Base-by-base conservation (phyloP, 176 grass and related monocot genomes). In the Oryza coarctata region DNA sequence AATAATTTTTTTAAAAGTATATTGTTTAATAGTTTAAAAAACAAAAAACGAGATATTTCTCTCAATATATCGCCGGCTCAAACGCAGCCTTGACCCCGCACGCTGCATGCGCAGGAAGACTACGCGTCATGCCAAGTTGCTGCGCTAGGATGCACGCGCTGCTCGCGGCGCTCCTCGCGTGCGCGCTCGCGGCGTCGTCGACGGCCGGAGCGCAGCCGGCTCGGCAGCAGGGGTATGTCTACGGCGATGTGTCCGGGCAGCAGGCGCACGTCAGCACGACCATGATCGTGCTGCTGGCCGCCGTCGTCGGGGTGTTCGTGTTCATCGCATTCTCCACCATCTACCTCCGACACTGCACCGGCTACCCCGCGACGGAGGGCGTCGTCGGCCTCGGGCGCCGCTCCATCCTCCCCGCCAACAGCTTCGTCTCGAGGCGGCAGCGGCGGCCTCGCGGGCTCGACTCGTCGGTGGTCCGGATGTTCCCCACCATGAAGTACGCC, bases 401-500 rank as follows among this genome's bases (percentile, higher is more conserved):
- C 25, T 67, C 66, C 68, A 5, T 10, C 4, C 47, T 41, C 33
- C 49, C 70, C 6, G 31, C 50, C 18, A 55, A 44, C 36, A 34
- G 52, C 68, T 78, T 65, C 57, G 8, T 69, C 39, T 58, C 64
- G 13, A 12, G 43, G 70, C 26, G 79, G 63, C 75, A 44, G 63
- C 79, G 58, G 70, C 57, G 70, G 2, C 70, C 11, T 20, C 79
- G 77, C 28, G 87, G 90, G 70, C 83, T 92, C 28, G 80, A n/a
- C 64, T 65, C 83, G 22, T 84, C 31, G 43, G 74, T 86, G 40
- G 12, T 92, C 52, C 75, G 74, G 52, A 45, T 43, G 58, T 92
- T 92, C 83, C 87, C 90, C 69, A 86, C 87, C 32, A 92, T 92
- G 90, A 63, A 63, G 75, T 89, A 86, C 80, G 80, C 70, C 52